A percentile compares a stretch with the other conserved stretches of the same genome.
phyloP scores from a whole-genome alignment of 148 eudicot genomes.

The Nepenthes mirabilis region DNA sequence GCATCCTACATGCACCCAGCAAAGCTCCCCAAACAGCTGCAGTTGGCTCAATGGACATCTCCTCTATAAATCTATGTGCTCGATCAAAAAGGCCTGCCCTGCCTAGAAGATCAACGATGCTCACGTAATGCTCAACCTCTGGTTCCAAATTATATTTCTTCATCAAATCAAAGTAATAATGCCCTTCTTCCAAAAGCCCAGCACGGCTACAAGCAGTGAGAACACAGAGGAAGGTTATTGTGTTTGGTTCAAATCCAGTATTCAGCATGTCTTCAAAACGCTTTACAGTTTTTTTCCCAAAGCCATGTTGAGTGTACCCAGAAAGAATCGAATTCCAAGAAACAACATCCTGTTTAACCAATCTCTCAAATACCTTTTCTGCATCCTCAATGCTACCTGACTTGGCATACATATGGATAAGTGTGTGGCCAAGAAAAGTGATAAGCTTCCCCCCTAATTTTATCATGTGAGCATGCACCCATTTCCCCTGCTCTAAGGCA shows the following conservation, averaged over 20 bases:
- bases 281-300: conserved; percentile 28
- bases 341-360: conserved; percentile 32
- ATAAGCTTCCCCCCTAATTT: conserved; percentile 32
- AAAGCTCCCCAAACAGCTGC: conserved; percentile 55
- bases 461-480: conserved; percentile 52
- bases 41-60: conserved; percentile 37
- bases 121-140: conserved; percentile 38
- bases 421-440: conserved; percentile 46
- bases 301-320: conserved; percentile 56
- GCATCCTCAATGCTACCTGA: conserved; percentile 57
- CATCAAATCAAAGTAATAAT: conserved; percentile 35
- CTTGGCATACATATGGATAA: conserved; percentile 63
- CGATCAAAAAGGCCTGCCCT: conserved; percentile 51
- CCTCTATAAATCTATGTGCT: conserved; percentile 24
- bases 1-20: conserved; percentile 46
- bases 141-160: conserved; percentile 33
- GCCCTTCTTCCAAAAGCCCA: conserved; percentile 44
- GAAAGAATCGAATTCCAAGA: conserved; percentile 64
- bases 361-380: conserved; percentile 33
- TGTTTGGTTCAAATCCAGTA: conserved; percentile 31
- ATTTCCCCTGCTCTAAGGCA: conserved; percentile 57
- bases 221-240: conserved; percentile 42
- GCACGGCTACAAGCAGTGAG: conserved; percentile 58
- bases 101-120: conserved; percentile 50
- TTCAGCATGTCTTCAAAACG: conserved; percentile 32